Conservation (phyloP, 345 rosid genomes). For the Eucalyptus cloeziana region DNA sequence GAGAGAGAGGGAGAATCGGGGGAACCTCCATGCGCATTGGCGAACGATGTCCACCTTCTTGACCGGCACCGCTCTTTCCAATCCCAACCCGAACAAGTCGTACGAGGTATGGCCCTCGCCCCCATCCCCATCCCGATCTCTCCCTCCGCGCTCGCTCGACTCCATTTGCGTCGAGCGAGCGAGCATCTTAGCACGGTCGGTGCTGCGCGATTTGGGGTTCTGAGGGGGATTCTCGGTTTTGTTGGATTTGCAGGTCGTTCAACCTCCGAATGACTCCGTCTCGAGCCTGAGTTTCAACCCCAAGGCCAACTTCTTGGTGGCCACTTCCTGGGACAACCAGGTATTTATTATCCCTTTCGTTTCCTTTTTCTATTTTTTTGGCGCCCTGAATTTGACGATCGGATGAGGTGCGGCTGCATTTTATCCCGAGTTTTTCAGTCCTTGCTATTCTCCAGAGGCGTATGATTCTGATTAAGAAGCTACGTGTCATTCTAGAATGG, state of each 20-base stretch:
- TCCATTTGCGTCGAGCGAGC: too few species aligned
- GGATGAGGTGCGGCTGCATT: not conserved
- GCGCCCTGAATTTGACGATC: not conserved
- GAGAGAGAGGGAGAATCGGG: not conserved
- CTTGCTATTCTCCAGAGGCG: not conserved
- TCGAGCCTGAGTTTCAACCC: slow-evolving; percentile 94
- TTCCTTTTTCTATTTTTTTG: not conserved
- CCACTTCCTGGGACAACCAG: slow-evolving; percentile 99
- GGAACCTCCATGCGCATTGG: not conserved
- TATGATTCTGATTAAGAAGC: not conserved
- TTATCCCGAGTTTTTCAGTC: not conserved
- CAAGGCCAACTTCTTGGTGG: slow-evolving; percentile 76
- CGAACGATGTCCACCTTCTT: slow-evolving; percentile 50
- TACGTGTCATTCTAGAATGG: not conserved
- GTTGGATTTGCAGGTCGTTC: slow-evolving; percentile 38
- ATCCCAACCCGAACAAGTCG: slow-evolving; percentile 74
- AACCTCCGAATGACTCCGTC: slow-evolving; percentile 79
- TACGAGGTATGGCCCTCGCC: slow-evolving; percentile 33
- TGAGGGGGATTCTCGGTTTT: not conserved
- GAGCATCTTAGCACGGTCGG: not conserved
- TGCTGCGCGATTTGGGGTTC: not conserved
- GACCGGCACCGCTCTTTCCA: slow-evolving; percentile 18
- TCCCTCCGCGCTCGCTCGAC: not conserved
- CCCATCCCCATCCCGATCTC: too few species aligned
- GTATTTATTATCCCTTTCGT: slow-evolving; percentile 19